Evolutionary conservation across 148 eudicot genomes (phyloP).

Genomic region (Rhododendron simsii): DNA sequence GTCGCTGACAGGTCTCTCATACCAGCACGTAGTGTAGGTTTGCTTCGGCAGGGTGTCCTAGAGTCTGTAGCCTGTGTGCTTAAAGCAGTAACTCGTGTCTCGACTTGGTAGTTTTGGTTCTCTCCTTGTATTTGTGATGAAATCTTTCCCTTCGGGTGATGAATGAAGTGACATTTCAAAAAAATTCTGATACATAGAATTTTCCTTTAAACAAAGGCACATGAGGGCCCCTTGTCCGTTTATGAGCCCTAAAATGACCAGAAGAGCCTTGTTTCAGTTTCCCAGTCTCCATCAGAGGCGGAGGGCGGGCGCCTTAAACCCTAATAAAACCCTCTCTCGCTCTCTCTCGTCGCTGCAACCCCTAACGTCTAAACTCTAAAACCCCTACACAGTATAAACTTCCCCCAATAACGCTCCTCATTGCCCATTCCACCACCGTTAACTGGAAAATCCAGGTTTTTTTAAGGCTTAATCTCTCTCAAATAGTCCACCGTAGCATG

Average conservation of each 20-base stretch:
- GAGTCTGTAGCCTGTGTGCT: too few relatives aligned
- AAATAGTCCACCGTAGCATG: constrained; percentile 20
- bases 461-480: background rate
- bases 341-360: background rate
- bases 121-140: too few relatives aligned
- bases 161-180: too few relatives aligned
- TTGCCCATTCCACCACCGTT: background rate
- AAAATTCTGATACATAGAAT: too few relatives aligned
- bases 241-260: background rate
- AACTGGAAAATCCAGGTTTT: background rate
- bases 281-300: background rate
- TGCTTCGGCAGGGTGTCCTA: too few relatives aligned
- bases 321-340: background rate
- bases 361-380: background rate
- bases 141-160: too few relatives aligned
- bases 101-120: too few relatives aligned
- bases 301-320: background rate
- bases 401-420: background rate
- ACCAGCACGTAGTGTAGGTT: too few relatives aligned
- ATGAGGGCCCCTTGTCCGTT: too few relatives aligned
- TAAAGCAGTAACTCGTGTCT: too few relatives aligned
- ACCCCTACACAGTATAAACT: background rate
- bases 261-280: background rate
- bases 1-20: too few relatives aligned
- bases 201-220: too few relatives aligned